These are phyloP conservation scores for Fusarium proliferatum DNA, from an alignment of 2,329 filamentous ascomycete species.

Conservation along the genomic window DNA sequence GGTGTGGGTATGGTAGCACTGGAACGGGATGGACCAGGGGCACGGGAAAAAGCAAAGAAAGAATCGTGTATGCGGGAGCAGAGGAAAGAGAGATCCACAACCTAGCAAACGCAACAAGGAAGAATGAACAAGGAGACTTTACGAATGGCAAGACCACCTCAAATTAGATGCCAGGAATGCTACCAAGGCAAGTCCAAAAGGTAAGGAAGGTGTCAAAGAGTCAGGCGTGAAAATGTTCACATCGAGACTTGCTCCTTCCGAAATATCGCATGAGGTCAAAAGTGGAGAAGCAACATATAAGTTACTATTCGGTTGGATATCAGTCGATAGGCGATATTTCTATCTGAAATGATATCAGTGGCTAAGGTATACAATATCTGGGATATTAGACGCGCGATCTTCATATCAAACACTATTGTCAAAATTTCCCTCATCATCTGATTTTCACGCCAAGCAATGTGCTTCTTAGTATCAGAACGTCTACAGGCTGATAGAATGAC, in stretches of 20 bases:
- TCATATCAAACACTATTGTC: not conserved
- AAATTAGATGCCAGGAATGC: not conserved
- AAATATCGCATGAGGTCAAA: constrained; percentile 27
- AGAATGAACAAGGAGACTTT: not conserved
- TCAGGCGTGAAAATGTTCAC: constrained; percentile 30
- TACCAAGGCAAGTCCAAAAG: not conserved
- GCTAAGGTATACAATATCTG: constrained; percentile 8
- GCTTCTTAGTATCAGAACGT: not conserved
- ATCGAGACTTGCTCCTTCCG: constrained; percentile 7
- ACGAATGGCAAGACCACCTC: not conserved
- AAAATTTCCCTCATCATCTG: constrained; percentile 19
- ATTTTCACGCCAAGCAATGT: constrained; percentile 15
- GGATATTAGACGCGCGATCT: not conserved
- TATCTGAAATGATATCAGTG: constrained; percentile 16
- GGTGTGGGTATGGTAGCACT: constrained; percentile 38
- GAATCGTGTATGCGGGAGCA: constrained; percentile 41
- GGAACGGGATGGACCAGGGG: constrained; percentile 34
- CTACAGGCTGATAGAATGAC: constrained; percentile 22
- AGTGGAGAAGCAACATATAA: constrained; percentile 18
- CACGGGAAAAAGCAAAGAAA: constrained; percentile 40
- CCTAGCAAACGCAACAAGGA: not conserved
- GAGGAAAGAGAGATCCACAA: constrained; percentile 32
- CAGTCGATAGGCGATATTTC: constrained; percentile 8
- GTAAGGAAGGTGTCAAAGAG: not conserved
- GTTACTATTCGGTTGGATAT: not conserved